A percentile compares a stretch with the other conserved stretches of the same genome.
These are phyloP conservation scores for Dryas octopetala DNA, from an alignment of 306 rosid species.

Conservation along the genomic window DNA sequence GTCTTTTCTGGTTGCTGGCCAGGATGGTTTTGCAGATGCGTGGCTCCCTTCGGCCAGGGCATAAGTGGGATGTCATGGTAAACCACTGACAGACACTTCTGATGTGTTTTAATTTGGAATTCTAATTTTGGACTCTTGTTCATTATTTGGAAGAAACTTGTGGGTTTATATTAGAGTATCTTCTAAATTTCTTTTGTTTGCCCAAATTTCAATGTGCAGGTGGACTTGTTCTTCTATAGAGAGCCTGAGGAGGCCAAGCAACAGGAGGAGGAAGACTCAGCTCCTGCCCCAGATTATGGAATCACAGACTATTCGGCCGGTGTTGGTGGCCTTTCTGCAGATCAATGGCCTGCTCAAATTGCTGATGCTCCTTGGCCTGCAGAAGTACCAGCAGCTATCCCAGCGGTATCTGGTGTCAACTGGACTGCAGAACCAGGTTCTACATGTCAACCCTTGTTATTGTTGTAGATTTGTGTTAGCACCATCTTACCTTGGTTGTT, in stretches of 20 bases:
- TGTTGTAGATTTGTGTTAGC: background rate
- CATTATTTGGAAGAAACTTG: background rate
- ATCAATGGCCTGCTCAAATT: constrained; percentile 44
- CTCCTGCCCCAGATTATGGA: constrained; percentile 49
- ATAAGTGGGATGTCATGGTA: constrained; percentile 93
- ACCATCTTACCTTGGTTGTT: background rate
- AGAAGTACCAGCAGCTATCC: constrained; percentile 15
- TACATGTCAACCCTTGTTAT: background rate
- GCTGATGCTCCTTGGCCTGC: constrained; percentile 42
- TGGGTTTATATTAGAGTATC: background rate
- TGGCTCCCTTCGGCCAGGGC: constrained; percentile 67
- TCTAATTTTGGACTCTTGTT: background rate
- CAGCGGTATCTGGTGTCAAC: constrained; percentile 28
- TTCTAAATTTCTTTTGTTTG: background rate
- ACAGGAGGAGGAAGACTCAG: constrained; percentile 71
- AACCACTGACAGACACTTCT: background rate
- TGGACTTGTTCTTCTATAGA: constrained; percentile 82
- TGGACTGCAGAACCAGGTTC: constrained; percentile 44
- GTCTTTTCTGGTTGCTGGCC: constrained; percentile 89
- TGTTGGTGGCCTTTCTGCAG: constrained; percentile 26
- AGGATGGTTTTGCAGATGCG: constrained; percentile 96
- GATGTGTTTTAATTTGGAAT: background rate
- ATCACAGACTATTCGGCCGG: constrained; percentile 48
- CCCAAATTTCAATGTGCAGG: constrained; percentile 40
- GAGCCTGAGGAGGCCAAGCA: constrained; percentile 85